Conservation (phyloP, 2,329 filamentous ascomycete genomes). For the Botryotinia calthae region DNA sequence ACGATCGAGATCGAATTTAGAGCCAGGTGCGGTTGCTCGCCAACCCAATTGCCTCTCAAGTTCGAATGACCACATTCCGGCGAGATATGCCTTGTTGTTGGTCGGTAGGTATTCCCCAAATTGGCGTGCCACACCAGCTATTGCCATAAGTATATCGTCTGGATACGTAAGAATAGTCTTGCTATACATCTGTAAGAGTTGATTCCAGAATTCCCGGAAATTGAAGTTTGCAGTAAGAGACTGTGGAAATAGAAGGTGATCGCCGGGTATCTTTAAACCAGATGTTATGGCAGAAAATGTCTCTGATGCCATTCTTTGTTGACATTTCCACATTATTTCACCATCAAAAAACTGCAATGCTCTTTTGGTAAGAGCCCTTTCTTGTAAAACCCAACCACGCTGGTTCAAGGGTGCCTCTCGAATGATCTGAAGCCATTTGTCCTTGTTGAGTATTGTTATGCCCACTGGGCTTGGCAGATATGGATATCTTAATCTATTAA, state of each 20-base stretch:
- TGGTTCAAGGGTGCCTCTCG: not conserved
- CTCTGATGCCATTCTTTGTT: not conserved
- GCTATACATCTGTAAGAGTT: not conserved
- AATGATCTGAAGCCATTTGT: not conserved
- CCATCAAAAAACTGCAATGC: not conserved
- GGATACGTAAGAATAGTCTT: not conserved
- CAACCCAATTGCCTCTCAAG: constrained; percentile 4
- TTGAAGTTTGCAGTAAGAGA: not conserved
- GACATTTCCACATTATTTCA: not conserved
- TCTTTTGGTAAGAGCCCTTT: not conserved
- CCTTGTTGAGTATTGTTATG: not conserved
- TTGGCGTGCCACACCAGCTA: not conserved
- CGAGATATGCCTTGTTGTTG: not conserved
- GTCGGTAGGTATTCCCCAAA: constrained; percentile 1
- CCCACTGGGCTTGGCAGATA: not conserved
- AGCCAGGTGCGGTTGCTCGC: not conserved
- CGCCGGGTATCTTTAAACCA: not conserved
- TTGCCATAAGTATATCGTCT: not conserved
- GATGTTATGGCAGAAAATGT: not conserved
- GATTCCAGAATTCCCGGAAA: not conserved
- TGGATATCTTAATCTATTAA: not conserved
- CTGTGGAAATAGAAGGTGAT: not conserved
- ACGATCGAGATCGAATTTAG: not conserved
- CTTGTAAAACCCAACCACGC: not conserved
- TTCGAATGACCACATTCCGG: constrained; percentile 3